Base-by-base conservation (phyloP, 2,329 filamentous ascomycete species). In the Aspergillus tubingensis region DNA sequence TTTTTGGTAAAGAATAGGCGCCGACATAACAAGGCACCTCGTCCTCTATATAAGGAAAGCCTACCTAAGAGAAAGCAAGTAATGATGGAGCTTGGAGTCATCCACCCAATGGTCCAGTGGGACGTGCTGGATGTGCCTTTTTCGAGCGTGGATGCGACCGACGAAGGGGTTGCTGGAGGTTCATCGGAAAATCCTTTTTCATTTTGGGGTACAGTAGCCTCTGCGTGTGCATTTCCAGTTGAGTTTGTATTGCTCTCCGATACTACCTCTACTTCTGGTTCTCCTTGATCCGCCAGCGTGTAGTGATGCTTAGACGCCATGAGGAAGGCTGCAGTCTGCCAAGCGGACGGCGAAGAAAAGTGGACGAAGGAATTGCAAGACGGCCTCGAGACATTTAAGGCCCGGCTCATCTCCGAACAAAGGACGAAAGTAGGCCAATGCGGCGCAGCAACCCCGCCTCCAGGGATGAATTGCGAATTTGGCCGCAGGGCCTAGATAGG, bases 81-180 rank as follows among this genome's bases (percentile, higher is more conserved):
- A 17, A 39, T 17, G 21, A 54, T 54, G 21, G 51, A 36, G 0
- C 51, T 25, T 7, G 51, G 51, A 4, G 51, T 54, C 51, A 54
- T 54, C 51, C 51, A 54, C 6, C 51, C 51, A 38, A 54, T 54
- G 15, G 51, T 54, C 51, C 51, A 54, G 5, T 41, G 51, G n/a
- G 51, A 54, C 8, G 51, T 32, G 50, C 21, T 19, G 30, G 50
- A 0, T 0, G n/a, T 8, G 11, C 50, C 50, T 19, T 53, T 25
- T 19, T 53, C 32, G 7, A 53, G 15, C 15, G 47, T 30, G n/a
- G 47, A 30, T 27, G 47, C 44, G 44, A 49, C 17, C n/a, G 47
- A 17, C 15, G 47, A 50, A 17, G 47, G 47, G 25, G 47, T 30
- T 27, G 25, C 30, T 27, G 47, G 25, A 17, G 47, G n/a, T 23